A percentile compares a stretch with the other conserved stretches of the same genome.
Evolutionary conservation across 805 yeast genomes (phyloP).

Genomic region (Jamesozyma piceae): DNA sequence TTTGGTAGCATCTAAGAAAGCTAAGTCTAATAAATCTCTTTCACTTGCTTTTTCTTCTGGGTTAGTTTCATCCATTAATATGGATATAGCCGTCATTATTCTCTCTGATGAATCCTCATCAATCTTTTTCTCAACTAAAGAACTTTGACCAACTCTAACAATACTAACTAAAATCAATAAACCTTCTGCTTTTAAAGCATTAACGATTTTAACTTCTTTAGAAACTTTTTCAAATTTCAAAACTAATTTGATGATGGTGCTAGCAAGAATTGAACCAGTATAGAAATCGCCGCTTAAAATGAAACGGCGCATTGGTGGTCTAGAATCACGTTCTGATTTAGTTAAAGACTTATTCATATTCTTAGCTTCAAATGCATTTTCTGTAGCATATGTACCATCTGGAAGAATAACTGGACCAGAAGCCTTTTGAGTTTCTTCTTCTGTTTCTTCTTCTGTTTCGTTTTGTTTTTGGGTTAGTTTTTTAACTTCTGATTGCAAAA

Average conservation of each 20-base stretch:
- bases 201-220: conserved; percentile 46
- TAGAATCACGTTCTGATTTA: conserved; percentile 36
- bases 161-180: conserved; percentile 86
- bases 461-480: conserved; percentile 32
- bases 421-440: conserved; percentile 29
- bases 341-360: conserved; percentile 78
- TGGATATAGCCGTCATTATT: conserved; percentile 75
- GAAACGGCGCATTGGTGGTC: conserved; percentile 72
- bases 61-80: conserved; percentile 52
- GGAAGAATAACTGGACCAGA: conserved; percentile 80
- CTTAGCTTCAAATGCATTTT: conserved; percentile 73
- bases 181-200: conserved; percentile 91
- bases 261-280: conserved; percentile 77
- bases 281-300: conserved; percentile 84
- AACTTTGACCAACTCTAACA: conserved; percentile 75
- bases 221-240: conserved; percentile 59
- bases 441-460: conserved; percentile 25
- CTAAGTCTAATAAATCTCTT: conserved; percentile 39
- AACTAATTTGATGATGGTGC: conserved; percentile 81
- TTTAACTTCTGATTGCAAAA: conserved; percentile 61
- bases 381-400: conserved; percentile 99
- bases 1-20: conserved; percentile 82
- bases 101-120: conserved; percentile 98
- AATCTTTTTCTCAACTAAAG: conserved; percentile 58
- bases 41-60: conserved; percentile 36